Evolutionary conservation across 305 asterid species (phyloP).

Genomic region (Fraxinus xanthoxyloides): DNA sequence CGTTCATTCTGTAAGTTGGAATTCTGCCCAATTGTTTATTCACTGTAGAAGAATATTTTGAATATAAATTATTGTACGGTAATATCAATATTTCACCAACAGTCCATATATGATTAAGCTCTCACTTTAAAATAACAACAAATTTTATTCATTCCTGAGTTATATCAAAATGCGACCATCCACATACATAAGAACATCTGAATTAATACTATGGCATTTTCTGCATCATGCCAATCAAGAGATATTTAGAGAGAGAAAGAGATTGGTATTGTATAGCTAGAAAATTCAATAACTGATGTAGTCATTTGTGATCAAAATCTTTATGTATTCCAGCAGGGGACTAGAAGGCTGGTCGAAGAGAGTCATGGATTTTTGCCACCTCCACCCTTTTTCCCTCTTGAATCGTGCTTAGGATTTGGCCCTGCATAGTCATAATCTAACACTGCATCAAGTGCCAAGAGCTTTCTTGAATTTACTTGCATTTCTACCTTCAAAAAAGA

Average conservation of each 20-base stretch:
- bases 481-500: conserved; percentile 23
- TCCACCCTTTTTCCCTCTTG: conserved; percentile 52
- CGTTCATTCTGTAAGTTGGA: background rate
- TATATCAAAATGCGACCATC: conserved; percentile 15
- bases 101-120: background rate
- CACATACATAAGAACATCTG: conserved; percentile 19
- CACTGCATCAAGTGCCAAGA: conserved; percentile 27
- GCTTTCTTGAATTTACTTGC: conserved; percentile 41
- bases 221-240: background rate
- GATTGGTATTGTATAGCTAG: conserved; percentile 3
- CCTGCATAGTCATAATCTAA: conserved; percentile 56
- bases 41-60: background rate
- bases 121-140: background rate
- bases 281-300: conserved; percentile 14
- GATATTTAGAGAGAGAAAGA: background rate
- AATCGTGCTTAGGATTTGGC: conserved; percentile 55
- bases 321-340: background rate
- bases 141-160: conserved; percentile 1
- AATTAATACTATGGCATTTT: conserved; percentile 19
- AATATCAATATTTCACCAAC: background rate
- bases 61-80: background rate
- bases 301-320: conserved; percentile 13
- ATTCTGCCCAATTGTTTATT: background rate
- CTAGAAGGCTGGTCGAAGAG: background rate
- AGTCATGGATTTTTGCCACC: conserved; percentile 36